Conservation (phyloP, 257 asterid genomes). For the Cinchona pubescens region DNA sequence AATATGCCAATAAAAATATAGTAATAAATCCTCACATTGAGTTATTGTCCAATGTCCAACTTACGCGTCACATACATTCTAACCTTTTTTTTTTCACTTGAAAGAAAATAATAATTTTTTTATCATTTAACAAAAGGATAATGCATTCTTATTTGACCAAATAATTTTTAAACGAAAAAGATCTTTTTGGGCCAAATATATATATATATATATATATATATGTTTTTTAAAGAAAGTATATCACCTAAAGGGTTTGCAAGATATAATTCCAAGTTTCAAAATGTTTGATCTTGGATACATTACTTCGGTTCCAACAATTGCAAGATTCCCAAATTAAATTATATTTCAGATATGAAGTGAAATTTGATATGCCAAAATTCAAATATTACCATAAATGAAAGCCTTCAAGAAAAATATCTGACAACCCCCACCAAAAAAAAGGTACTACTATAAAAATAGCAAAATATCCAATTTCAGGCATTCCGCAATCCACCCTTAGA, state of each 20-base stretch:
- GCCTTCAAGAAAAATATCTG: not conserved
- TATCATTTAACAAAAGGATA: too few species aligned
- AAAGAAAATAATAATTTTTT: too few species aligned
- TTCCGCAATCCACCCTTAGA: not conserved
- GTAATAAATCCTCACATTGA: too few species aligned
- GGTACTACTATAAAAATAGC: not conserved
- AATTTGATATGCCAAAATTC: not conserved
- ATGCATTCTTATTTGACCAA: not conserved
- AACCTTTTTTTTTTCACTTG: too few species aligned
- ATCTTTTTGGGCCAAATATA: too few species aligned
- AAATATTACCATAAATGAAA: not conserved
- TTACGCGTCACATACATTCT: too few species aligned
- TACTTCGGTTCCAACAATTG: not conserved
- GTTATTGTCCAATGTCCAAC: not conserved
- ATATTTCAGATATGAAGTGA: not conserved
- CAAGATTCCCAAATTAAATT: not conserved
- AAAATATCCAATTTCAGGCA: conserved; percentile 17
- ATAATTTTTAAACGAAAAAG: too few species aligned
- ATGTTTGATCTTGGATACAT: not conserved
- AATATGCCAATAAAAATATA: not conserved
- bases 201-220: too few species aligned
- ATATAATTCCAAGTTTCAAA: not conserved
- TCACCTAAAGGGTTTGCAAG: not conserved
- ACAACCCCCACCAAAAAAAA: not conserved
- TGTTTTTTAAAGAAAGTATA: not conserved